A percentile compares a stretch with the other conserved stretches of the same genome.
Conservation (phyloP, 106 monocot genomes). For the Dendrobium catenatum region DNA sequence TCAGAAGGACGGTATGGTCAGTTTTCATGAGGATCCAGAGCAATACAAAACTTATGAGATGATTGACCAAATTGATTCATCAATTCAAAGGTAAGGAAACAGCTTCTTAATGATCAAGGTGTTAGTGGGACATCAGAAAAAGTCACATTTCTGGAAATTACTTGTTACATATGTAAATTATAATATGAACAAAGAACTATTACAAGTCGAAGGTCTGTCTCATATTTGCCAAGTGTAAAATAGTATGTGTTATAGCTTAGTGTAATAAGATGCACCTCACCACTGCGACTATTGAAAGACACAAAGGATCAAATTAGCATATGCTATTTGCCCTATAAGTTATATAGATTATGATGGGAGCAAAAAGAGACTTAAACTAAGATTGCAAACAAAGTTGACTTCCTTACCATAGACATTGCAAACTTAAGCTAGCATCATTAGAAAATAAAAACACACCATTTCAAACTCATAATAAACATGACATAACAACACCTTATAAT, state of each 20-base stretch:
- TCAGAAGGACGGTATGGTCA: constrained; percentile 99
- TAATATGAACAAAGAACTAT: neutral
- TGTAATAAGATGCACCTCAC: too few relatives aligned
- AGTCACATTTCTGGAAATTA: neutral
- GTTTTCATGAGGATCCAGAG: constrained; percentile 98
- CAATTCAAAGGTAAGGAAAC: constrained; percentile 62
- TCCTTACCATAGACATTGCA: too few relatives aligned
- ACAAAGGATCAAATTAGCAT: too few relatives aligned
- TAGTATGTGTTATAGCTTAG: neutral
- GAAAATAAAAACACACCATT: too few relatives aligned
- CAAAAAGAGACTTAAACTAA: too few relatives aligned
- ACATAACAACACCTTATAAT: too few relatives aligned
- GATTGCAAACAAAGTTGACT: too few relatives aligned
- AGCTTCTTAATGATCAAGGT: neutral
- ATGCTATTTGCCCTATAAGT: too few relatives aligned
- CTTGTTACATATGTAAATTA: neutral
- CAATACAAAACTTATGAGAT: constrained; percentile 89
- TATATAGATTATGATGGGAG: too few relatives aligned
- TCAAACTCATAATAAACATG: too few relatives aligned
- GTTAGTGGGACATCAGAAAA: neutral
- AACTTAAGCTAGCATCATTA: too few relatives aligned
- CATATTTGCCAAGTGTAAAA: neutral
- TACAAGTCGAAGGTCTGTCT: neutral
- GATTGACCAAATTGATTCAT: constrained; percentile 76
- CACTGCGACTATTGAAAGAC: too few relatives aligned